Base-by-base conservation (phyloP, 805 yeast genomes). In the Saccharomyces mikatae region DNA sequence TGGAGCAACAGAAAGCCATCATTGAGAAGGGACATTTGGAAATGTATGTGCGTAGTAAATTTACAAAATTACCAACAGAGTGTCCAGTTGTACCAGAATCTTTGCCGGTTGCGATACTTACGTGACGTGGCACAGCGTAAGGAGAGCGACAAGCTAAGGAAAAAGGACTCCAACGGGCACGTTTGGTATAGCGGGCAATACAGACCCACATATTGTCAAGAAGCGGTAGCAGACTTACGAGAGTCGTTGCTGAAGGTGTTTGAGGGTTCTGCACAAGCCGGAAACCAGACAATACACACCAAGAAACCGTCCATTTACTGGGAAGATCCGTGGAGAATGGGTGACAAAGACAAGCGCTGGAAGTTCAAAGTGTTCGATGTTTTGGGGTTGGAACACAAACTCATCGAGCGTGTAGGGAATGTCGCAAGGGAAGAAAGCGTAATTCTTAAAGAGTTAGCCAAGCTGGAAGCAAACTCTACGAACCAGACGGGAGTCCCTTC, bases 241-340 rank as follows among this genome's bases (percentile, higher is more conserved):
- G 72, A 70, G 49, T 63, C 70, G 2, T 51, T 69, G 31, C 29
- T 54, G 14, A 62, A 64, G 50, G 57, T 68, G 22, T 36, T 36
- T 41, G 30, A 44, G 22, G 53, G 46, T n/a, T 27, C 28, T 41
- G 22, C 41, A 13, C 48, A n/a, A 26, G 5, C 46, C 4, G 47
- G 9, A 30, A 27, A 5, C 41, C 21, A 44, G 48, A 36, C 46
- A 14, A 73, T 82, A 31, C 77, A 82, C 51, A 84, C 84, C 10
- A 74, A 86, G n/a, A 90, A 86, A 54, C 85, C 83, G 57, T 79
- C 74, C 48, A 74, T 89, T 26, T 78, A 76, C 62, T 91, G 98
- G 98, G 97, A 89, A 63, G 82, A 83, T 60, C 74, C 80, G 52
- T 90, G 96, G 95, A 80, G 96, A 70, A 82, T 82, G 72, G 98